Evolutionary conservation across 1,284 basidiomycete species (phyloP), one percentile per base, ranked within the genome.

Genomic region (Cystobasidium sp.): DNA sequence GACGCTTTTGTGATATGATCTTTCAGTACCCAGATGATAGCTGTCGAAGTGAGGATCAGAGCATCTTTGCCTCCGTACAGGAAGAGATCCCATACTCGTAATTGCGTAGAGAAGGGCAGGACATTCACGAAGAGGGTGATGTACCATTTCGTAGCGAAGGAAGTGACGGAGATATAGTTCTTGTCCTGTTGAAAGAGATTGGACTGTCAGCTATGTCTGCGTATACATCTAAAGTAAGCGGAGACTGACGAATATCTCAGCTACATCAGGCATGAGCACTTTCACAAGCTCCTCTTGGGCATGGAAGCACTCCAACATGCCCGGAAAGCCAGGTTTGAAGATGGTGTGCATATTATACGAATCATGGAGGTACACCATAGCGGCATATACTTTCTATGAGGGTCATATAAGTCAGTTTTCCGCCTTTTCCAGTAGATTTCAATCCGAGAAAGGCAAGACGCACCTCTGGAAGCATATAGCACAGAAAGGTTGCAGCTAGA

Each of bases 121-220:
- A 91, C 91, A 81, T 97, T 97, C 67, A 94, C 89, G 56, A 83
- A 84, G 18, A 99, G 85, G 1, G 97, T 99, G 82, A 99, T 99
- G 83, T 97, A 99, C 95, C 96, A 99, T 83, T 97, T 97, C 1
- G 96, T 98, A 43, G 94, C 96, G 83, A 96, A 99, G 18, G 93
- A 89, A 51, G 94, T 95, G 3, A 92, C 93, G 6, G 91, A 91
- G 76, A 99, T 91, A 87, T 88, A 91, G 78, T 97, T 89, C 76
- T 88, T 89, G 84, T 90, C 88, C 86, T 86, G 77, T 14, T 7
- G 7, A 20, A 20, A 24, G 8, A n/a, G 37, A 14, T 31, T 37
- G 58, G 14, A 44, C 3, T 16, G 56, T 74, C 67, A 67, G 37
- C 12, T 24, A 9, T 52, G 22, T 22, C n/a, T 37, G 20, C 31